Base-by-base conservation (phyloP, 2,329 filamentous ascomycete species). In the Epichloe sibirici region DNA sequence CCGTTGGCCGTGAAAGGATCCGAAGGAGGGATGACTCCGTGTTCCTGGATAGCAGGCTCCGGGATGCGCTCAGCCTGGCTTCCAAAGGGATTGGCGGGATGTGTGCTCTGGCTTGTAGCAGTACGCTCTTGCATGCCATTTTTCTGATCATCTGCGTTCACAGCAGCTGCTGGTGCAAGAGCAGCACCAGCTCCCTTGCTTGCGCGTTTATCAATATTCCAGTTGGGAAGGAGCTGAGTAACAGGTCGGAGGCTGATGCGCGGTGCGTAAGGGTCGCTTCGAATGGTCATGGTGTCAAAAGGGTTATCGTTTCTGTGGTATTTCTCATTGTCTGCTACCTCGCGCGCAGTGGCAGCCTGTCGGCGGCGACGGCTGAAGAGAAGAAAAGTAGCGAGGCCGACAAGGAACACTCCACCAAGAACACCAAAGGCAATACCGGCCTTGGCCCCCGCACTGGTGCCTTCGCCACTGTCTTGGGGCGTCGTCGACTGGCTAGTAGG, bases 381-480 rank as follows among this genome's bases (percentile, higher is more conserved):
- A 66, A 94, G 82, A 63, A 88, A 85, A 21, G 86, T 74, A 23
- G 86, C 65, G n/a, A 82, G 72, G 34, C 82, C 79, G 28, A 93
- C 65, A 2, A 84, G 68, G 35, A 84, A 78, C 28, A 95, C 61
- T 48, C 79, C 80, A 6, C 85, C 74, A 35, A 96, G 69, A 47
- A 94, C 81, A 62, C 90, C 90, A 64, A 96, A 83, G 5, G 85
- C 88, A 56, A 96, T 79, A 55, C 93, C 93, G 44, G 89, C 90
- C 68, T 89, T 93, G 43, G 70, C 65, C 34, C 70, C 76, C 8
- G 67, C 56, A 47, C 61, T 66, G 38, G 58, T 61, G 7, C 63
- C 61, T 13, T 57, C 48, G 9, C 53, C 48, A 6, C 42, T 46
- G 3, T 45, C 45, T 23, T 51, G 44, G 2, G n/a, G 40, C 17